These are phyloP conservation scores for Helianthus annuus DNA, from an alignment of 129 eudicot genomes.

Conservation along the genomic window HanXRQr2.0-SUNRISE NC_035436.2:146238719-146239218, in stretches of 20 bases:
- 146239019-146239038: conserved; percentile 55
- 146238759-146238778: conserved; percentile 79
- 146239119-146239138: conserved; percentile 76
- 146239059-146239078: conserved; percentile 60
- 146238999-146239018: conserved; percentile 70
- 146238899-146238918: conserved; percentile 62
- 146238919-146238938: conserved; percentile 63
- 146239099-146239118: conserved; percentile 52
- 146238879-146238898: conserved; percentile 43
- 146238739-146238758: conserved; percentile 42
- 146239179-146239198: conserved; percentile 63
- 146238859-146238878: conserved; percentile 69
- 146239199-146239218: conserved; percentile 67
- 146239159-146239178: conserved; percentile 63
- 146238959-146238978: conserved; percentile 61
- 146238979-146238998: conserved; percentile 57
- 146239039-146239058: conserved; percentile 83
- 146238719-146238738: conserved; percentile 69
- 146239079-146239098: conserved; percentile 65
- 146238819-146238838: conserved; percentile 61
- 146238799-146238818: conserved; percentile 67
- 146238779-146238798: conserved; percentile 64
- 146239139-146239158: conserved; percentile 56
- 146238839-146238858: conserved; percentile 74
- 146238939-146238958: conserved; percentile 62